Percentiles rank a stretch among this genome's conserved stretches.
Conservation (phyloP, 495 filamentous ascomycete genomes). For the Xylaria bambusicola region DNA sequence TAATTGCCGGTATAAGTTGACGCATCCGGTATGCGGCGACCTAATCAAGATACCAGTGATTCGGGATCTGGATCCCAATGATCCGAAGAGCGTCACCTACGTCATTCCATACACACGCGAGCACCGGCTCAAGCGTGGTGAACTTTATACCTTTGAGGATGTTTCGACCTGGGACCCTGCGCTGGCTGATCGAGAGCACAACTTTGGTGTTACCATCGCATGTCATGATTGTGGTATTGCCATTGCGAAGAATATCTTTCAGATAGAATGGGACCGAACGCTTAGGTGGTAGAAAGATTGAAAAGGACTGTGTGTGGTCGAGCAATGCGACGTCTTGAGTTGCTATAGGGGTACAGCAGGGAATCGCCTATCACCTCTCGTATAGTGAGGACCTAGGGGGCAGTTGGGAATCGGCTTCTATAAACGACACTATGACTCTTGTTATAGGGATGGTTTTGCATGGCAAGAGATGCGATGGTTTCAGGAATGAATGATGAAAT, state of each 20-base stretch:
- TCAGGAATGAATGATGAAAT: no score
- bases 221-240: background rate
- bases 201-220: background rate
- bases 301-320: no score
- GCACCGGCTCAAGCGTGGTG: background rate
- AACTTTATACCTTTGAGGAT: background rate
- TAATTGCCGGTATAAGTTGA: background rate
- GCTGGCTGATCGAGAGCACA: background rate
- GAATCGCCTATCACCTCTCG: no score
- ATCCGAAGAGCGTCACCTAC: background rate
- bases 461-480: no score
- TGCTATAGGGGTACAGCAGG: no score
- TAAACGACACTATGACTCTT: no score
- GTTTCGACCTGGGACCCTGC: background rate
- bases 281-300: no score
- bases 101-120: background rate
- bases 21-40: background rate
- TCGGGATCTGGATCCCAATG: background rate
- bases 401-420: no score
- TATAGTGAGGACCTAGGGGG: no score
- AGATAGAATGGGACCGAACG: no score
- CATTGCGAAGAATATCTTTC: conserved; percentile 9
- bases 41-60: background rate
- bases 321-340: no score
- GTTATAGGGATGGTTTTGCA: no score